Evolutionary conservation across 306 rosid genomes (phyloP).

Genomic region (Begonia loranthoides): DNA sequence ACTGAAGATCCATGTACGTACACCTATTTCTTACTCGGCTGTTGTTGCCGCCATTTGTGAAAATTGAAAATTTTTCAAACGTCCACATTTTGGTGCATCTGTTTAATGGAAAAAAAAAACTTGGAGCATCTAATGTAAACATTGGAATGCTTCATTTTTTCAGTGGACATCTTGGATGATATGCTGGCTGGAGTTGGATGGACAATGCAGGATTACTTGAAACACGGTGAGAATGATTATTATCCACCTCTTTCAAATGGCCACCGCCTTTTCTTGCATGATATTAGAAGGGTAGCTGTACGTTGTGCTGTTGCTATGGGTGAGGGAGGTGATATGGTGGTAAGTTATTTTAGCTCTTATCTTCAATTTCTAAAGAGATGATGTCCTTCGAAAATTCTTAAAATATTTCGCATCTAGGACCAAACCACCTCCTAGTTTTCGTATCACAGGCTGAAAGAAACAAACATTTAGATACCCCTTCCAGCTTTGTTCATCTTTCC

Average conservation of each 20-base stretch:
- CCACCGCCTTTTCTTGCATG: constrained; percentile 85
- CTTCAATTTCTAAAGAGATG: neutral
- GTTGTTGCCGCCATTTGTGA: neutral
- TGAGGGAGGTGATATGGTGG: constrained; percentile 95
- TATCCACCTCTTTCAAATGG: constrained; percentile 94
- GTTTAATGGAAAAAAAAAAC: constrained; percentile 6
- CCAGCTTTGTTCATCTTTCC: too few relatives aligned
- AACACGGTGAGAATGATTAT: constrained; percentile 84
- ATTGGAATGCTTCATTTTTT: constrained; percentile 11
- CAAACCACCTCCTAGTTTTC: too few relatives aligned
- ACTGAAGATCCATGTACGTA: constrained; percentile 87
- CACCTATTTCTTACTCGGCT: neutral
- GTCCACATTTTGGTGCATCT: neutral
- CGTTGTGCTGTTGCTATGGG: constrained; percentile 99
- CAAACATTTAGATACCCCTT: too few relatives aligned
- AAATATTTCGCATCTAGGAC: too few relatives aligned
- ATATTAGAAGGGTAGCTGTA: constrained; percentile 76
- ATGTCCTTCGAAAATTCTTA: too few relatives aligned
- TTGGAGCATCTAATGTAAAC: constrained; percentile 14
- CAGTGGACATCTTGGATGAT: constrained; percentile 94
- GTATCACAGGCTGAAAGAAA: too few relatives aligned
- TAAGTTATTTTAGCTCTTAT: constrained; percentile 49
- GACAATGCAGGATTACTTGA: constrained; percentile 95
- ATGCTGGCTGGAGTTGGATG: constrained; percentile 95
- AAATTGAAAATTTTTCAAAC: too few relatives aligned